Percentiles rank a stretch among this genome's conserved stretches.
Evolutionary conservation across 2,329 filamentous ascomycete species (phyloP).

Genomic region (Nemania serpens): DNA sequence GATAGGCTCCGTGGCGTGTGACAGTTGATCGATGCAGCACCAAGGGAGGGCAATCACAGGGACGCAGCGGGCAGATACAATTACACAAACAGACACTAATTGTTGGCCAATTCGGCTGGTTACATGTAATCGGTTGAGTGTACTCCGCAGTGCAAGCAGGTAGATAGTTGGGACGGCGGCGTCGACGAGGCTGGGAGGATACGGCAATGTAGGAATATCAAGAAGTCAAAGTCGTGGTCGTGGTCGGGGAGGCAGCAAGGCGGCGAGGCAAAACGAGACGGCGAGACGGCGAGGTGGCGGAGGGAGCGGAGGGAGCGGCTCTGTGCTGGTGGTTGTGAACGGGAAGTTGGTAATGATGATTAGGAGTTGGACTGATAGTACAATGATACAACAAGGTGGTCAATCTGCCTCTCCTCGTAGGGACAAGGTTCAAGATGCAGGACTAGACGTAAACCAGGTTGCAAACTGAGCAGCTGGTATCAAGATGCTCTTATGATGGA

Average conservation of each 20-base stretch:
- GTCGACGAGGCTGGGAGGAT: slow-evolving; percentile 5
- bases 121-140: slow-evolving; percentile 1
- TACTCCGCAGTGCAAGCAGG: neutral
- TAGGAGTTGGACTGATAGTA: slow-evolving; percentile 8
- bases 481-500: slow-evolving; percentile 9
- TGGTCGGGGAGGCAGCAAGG: neutral
- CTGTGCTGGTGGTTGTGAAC: neutral
- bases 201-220: neutral
- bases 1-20: neutral
- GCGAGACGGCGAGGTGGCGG: slow-evolving; percentile 7
- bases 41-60: neutral
- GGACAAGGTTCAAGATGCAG: slow-evolving; percentile 6
- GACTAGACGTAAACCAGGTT: neutral
- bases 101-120: neutral
- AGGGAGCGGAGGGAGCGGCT: slow-evolving; percentile 8
- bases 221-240: slow-evolving; percentile 3
- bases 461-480: slow-evolving; percentile 10
- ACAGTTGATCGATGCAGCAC: slow-evolving; percentile 12
- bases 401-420: slow-evolving; percentile 2
- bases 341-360: neutral
- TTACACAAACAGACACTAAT: neutral
- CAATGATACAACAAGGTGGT: slow-evolving; percentile 11
- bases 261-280: no score
- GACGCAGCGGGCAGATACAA: slow-evolving; percentile 1
- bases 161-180: neutral